A percentile compares a stretch with the other conserved stretches of the same genome.
phyloP scores from a whole-genome alignment of 306 rosid species.

The Casuarina cunninghamiana region DNA sequence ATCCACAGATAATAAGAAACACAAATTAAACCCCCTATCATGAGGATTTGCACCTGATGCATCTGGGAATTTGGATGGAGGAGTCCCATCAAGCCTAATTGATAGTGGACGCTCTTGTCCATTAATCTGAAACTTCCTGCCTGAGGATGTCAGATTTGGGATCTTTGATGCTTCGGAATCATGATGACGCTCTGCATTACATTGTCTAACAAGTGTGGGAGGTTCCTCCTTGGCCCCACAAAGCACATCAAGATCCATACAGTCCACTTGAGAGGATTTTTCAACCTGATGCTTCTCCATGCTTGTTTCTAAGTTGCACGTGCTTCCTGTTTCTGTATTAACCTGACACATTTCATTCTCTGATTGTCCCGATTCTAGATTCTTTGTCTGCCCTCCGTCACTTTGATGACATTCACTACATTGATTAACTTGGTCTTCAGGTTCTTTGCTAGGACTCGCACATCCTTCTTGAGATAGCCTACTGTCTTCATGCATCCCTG shows the following conservation, averaged over 20 bases:
- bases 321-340: slow-evolving; percentile 25
- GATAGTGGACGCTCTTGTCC: slow-evolving; percentile 24
- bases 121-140: slow-evolving; percentile 27
- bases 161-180: slow-evolving; percentile 22
- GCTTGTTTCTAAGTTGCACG: slow-evolving; percentile 31
- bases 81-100: slow-evolving; percentile 34
- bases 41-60: slow-evolving; percentile 40
- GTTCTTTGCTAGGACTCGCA: slow-evolving; percentile 34
- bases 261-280: slow-evolving; percentile 31
- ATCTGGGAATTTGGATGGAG: slow-evolving; percentile 40
- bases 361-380: slow-evolving; percentile 31
- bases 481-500: slow-evolving; percentile 24
- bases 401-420: slow-evolving; percentile 30
- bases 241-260: slow-evolving; percentile 29
- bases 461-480: slow-evolving; percentile 35
- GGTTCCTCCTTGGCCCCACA: slow-evolving; percentile 26
- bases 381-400: slow-evolving; percentile 23
- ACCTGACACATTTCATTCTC: slow-evolving; percentile 28
- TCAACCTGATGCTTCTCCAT: slow-evolving; percentile 44
- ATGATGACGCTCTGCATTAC: slow-evolving; percentile 33
- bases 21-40: slow-evolving; percentile 21
- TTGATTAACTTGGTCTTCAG: slow-evolving; percentile 22
- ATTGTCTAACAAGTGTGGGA: slow-evolving; percentile 28
- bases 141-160: slow-evolving; percentile 35
- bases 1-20: slow-evolving; percentile 9